Evolutionary conservation across 495 filamentous ascomycete genomes (phyloP).

Genomic region (Penicillium egyptiacum): DNA sequence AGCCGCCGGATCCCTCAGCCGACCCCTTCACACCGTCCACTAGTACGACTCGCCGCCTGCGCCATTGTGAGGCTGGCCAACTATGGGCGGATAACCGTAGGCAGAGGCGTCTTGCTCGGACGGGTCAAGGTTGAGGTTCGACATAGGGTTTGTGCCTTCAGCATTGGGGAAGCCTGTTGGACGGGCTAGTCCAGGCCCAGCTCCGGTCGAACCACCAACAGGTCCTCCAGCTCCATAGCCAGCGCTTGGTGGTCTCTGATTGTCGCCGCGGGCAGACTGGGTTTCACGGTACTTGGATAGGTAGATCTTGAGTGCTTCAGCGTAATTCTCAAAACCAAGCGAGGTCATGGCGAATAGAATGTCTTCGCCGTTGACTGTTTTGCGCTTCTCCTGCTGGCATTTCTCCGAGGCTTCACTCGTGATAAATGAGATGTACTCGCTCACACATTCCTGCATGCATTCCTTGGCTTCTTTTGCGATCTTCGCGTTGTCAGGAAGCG

Average conservation of each 20-base stretch:
- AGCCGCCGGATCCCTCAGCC: not conserved
- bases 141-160: constrained; percentile 58
- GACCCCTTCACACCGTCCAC: not conserved
- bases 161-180: constrained; percentile 53
- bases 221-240: constrained; percentile 58
- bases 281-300: constrained; percentile 95
- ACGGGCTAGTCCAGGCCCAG: constrained; percentile 46
- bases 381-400: constrained; percentile 98
- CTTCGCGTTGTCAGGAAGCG: constrained; percentile 96
- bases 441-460: constrained; percentile 99
- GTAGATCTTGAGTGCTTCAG: constrained; percentile 97
- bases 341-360: constrained; percentile 99
- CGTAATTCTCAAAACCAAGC: constrained; percentile 97
- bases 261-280: constrained; percentile 74
- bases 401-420: constrained; percentile 99
- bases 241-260: constrained; percentile 69
- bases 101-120: constrained; percentile 56
- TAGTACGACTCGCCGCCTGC: constrained; percentile 57
- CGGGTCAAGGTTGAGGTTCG: constrained; percentile 61
- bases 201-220: constrained; percentile 39
- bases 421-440: constrained; percentile 99
- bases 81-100: constrained; percentile 66
- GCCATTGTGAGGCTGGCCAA: constrained; percentile 65
- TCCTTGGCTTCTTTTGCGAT: constrained; percentile 99
- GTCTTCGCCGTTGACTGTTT: constrained; percentile 98